These are phyloP conservation scores for Phytophthora idaei DNA, from an alignment of 352 stramenopile genomes.

Conservation along the genomic window DNA sequence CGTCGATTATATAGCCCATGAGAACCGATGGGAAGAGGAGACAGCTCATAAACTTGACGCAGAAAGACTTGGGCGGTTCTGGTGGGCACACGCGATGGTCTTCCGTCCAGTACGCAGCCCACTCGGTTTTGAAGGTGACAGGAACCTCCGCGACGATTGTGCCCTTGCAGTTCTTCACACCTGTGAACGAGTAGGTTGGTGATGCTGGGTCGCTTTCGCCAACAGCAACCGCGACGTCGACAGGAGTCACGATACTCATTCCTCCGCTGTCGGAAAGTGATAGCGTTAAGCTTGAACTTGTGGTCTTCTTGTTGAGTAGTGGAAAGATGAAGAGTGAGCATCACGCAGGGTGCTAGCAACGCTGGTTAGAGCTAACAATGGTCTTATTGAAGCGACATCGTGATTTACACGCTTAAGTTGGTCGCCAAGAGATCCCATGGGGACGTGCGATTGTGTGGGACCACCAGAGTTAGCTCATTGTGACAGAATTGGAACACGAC, in stretches of 20 bases:
- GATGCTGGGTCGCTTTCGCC: neutral
- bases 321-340: constrained; percentile 4
- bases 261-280: no score
- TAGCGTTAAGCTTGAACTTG: neutral
- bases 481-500: no score
- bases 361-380: neutral
- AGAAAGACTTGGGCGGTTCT: neutral
- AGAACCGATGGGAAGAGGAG: neutral
- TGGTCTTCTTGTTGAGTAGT: neutral
- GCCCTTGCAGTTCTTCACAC: neutral
- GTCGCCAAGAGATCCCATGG: no score
- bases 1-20: neutral
- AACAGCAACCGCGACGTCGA: neutral
- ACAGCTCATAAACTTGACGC: neutral
- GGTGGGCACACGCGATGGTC: neutral
- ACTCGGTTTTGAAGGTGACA: constrained; percentile 2
- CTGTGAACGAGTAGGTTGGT: constrained; percentile 2
- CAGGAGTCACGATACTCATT: constrained; percentile 12
- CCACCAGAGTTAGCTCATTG: no score
- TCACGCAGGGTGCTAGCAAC: neutral
- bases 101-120: constrained; percentile 7
- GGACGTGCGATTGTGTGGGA: no score
- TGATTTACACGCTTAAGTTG: neutral
- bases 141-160: neutral
- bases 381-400: neutral